phyloP scores from a whole-genome alignment of 2,329 filamentous ascomycete genomes.

The Ceratocystis variospora region DNA sequence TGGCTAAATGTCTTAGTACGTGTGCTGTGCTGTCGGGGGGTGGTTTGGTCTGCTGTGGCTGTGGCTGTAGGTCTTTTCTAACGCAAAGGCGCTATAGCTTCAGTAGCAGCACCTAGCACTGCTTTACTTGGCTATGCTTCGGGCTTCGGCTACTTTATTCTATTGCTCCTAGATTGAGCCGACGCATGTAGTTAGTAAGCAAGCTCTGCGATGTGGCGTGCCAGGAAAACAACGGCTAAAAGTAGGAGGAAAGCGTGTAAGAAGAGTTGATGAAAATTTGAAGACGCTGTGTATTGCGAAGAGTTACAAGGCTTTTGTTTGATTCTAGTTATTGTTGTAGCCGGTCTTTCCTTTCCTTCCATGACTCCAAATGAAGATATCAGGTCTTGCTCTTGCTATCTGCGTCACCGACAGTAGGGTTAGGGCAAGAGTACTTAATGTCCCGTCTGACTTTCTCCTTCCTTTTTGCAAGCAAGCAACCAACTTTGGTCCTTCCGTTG shows the following conservation, averaged over 20 bases:
- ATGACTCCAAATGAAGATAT: neutral
- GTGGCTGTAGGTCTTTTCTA: neutral
- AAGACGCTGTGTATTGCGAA: neutral
- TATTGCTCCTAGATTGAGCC: neutral
- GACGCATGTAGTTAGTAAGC: constrained; percentile 1
- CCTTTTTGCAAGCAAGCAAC: neutral
- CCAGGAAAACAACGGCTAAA: neutral
- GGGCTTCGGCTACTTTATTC: neutral
- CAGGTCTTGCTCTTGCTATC: neutral
- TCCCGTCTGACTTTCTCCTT: neutral
- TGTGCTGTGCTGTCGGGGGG: neutral
- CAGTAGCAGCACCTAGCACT: neutral
- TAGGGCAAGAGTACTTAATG: no score
- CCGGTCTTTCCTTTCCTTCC: neutral
- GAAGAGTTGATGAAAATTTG: neutral
- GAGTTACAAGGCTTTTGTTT: neutral
- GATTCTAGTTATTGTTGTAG: neutral
- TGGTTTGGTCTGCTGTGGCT: no score
- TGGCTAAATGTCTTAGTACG: neutral
- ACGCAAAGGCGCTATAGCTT: neutral
- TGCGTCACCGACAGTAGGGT: no score
- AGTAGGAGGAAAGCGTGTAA: neutral
- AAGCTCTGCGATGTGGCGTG: neutral
- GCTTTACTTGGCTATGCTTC: neutral
- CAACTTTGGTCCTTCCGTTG: neutral